Percentiles rank a stretch among this genome's conserved stretches.
These are phyloP conservation scores for Boletus semigastroideus DNA, from an alignment of 1,284 basidiomycete genomes.

Conservation along the genomic window DNA sequence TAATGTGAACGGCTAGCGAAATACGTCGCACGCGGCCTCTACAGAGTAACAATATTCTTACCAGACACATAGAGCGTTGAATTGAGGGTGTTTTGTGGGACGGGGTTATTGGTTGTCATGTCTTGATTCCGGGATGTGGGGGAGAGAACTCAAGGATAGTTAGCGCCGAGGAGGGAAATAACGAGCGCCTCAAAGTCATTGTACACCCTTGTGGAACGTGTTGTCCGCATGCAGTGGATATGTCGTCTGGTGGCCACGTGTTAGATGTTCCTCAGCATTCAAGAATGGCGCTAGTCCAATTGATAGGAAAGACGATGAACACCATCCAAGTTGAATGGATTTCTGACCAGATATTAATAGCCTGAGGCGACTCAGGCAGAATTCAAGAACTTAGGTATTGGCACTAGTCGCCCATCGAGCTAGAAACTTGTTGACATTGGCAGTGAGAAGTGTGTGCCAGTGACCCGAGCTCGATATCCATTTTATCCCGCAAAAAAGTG, in stretches of 20 bases:
- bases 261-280: neutral
- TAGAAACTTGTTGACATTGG: too few species aligned
- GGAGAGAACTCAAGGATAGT: neutral
- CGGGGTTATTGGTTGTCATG: neutral
- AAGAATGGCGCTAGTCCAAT: too few species aligned
- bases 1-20: constrained; percentile 4
- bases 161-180: neutral
- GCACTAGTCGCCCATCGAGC: too few species aligned
- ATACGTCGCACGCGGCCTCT: neutral
- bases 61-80: constrained; percentile 6
- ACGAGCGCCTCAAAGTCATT: neutral
- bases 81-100: neutral
- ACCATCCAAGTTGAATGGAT: too few species aligned
- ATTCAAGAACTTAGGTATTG: too few species aligned
- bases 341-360: too few species aligned
- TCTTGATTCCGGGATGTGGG: neutral
- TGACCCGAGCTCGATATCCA: too few species aligned
- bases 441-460: too few species aligned
- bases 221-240: too few species aligned
- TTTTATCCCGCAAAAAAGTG: too few species aligned
- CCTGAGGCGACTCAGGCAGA: too few species aligned
- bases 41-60: neutral
- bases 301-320: neutral
- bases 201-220: neutral
- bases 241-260: neutral